Base-by-base conservation (phyloP, 805 yeast species). In the Hanseniaspora hatyaiensis region DNA sequence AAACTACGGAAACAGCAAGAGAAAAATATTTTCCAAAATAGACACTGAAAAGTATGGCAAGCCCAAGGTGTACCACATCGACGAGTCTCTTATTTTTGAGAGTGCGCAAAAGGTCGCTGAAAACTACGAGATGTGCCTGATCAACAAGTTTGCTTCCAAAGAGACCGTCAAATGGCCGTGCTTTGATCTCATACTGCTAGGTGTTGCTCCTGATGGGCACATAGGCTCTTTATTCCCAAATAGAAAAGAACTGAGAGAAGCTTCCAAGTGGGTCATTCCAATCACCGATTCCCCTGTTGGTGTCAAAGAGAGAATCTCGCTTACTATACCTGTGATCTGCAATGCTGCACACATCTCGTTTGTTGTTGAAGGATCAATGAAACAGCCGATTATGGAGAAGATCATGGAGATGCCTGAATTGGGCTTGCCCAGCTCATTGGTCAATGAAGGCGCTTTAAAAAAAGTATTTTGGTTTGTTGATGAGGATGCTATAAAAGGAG, bases 171-270 rank as follows among this genome's bases (percentile, higher is more conserved):
- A 88, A 65, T 72, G 89, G 52, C 98, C 98, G 51, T 79, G 85
- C 77, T 89, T 92, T 66, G 97, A 92, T 64, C 67, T 92, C 47
- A 74, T 92, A 52, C 69, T 92, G 54, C 71, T 92, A 51, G 98
- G 98, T 22, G 89, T 97, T 70, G 98, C 98, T 0, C 97, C 97
- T 2, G 98, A 89, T 64, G 98, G 98, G 19, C 98, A 89, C 64
- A 84, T 86, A 59, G 95, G 96, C 45, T 86, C 95, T n/a, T 73
- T 89, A 49, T 89, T 89, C 70, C 98, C 98, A 19, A 81, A 82
- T 60, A 67, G 66, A 52, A 92, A 84, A 59, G 92, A 84, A 55
- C 69, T 89, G 54, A 74, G 96, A 59, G 98, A 89, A 63, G 75
- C 80, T 52, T 73, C 82, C 55, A 96, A 96, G 1, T 89, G 97